These are phyloP conservation scores for Allomyces javanicus DNA, from an alignment of 192 early-diverging fungal species.

Conservation along the genomic window DNA sequence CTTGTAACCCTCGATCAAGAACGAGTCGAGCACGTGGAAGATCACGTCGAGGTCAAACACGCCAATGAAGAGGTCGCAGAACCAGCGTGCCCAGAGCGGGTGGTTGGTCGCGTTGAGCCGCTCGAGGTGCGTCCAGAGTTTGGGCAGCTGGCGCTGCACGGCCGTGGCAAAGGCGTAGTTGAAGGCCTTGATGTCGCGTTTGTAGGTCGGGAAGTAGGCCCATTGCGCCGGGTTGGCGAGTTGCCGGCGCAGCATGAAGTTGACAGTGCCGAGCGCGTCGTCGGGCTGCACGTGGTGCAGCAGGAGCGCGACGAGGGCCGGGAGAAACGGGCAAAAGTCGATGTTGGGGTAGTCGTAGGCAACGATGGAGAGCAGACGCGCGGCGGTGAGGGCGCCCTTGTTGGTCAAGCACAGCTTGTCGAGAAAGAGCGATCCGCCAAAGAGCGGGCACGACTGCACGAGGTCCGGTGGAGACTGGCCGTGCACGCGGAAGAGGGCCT, in stretches of 20 bases:
- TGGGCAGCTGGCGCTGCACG: slow-evolving; percentile 9
- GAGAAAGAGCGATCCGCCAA: slow-evolving; percentile 13
- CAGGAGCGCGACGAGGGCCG: slow-evolving; percentile 12
- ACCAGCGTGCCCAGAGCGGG: slow-evolving; percentile 19
- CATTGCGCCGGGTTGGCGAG: slow-evolving; percentile 2
- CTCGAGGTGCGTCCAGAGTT: slow-evolving; percentile 13
- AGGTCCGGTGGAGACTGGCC: slow-evolving; percentile 13
- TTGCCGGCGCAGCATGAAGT: slow-evolving; percentile 13
- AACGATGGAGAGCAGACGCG: slow-evolving; percentile 20
- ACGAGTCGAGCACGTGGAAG: slow-evolving; percentile 20
- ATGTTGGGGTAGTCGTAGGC: slow-evolving; percentile 21
- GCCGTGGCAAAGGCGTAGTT: slow-evolving; percentile 19
- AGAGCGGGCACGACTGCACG: slow-evolving; percentile 1
- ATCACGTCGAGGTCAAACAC: slow-evolving; percentile 14
- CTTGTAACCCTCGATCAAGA: slow-evolving; percentile 21
- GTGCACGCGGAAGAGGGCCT: slow-evolving; percentile 14
- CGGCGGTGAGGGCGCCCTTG: slow-evolving; percentile 1
- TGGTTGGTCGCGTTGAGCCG: slow-evolving; percentile 10
- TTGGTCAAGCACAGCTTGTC: neutral
- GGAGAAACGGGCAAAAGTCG: slow-evolving; percentile 22
- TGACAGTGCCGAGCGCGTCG: slow-evolving; percentile 15
- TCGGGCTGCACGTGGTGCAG: slow-evolving; percentile 19
- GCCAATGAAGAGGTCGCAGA: slow-evolving; percentile 15
- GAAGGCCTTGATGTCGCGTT: slow-evolving; percentile 20
- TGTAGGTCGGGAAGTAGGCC: slow-evolving; percentile 20